Evolutionary conservation across 2,329 filamentous ascomycete species (phyloP).

Genomic region (Cyclaneusma minus): DNA sequence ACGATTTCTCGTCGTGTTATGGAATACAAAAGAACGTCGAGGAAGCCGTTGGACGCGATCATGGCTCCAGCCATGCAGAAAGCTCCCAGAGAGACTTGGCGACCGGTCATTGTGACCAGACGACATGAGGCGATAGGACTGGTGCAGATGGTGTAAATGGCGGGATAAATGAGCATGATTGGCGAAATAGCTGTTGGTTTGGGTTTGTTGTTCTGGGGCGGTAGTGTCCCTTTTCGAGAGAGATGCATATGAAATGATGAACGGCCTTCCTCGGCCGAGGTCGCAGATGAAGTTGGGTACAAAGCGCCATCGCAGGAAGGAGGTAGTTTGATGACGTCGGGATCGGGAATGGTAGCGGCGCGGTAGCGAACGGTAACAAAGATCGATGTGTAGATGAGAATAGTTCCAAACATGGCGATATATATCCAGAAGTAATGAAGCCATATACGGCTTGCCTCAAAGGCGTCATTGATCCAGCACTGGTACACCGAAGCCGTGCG

Average conservation of each 20-base stretch:
- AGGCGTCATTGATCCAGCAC: conserved; percentile 48
- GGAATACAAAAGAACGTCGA: conserved; percentile 38
- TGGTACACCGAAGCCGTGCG: conserved; percentile 8
- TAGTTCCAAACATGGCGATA: conserved; percentile 29
- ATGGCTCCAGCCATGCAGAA: conserved; percentile 44
- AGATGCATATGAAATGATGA: not conserved
- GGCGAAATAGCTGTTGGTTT: conserved; percentile 32
- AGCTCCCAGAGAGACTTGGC: conserved; percentile 32
- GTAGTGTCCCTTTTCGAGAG: not conserved
- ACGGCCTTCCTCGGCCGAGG: too few species aligned
- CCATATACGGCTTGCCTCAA: conserved; percentile 37
- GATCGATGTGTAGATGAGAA: conserved; percentile 27
- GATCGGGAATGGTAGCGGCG: conserved; percentile 3
- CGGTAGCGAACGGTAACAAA: conserved; percentile 2
- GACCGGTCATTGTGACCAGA: conserved; percentile 44
- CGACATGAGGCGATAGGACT: conserved; percentile 48
- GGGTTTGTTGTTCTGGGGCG: conserved; percentile 3
- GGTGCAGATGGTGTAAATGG: conserved; percentile 56
- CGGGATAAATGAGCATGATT: conserved; percentile 50
- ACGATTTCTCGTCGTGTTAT: conserved; percentile 36
- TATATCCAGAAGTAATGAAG: conserved; percentile 54
- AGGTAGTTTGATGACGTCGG: conserved; percentile 12
- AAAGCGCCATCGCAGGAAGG: too few species aligned
- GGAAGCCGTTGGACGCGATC: conserved; percentile 38
- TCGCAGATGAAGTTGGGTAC: conserved; percentile 7